A percentile compares a stretch with the other conserved stretches of the same genome.
Evolutionary conservation across 192 early-diverging fungal species (phyloP).

Genomic region (Rhizophagus prolifer): DNA sequence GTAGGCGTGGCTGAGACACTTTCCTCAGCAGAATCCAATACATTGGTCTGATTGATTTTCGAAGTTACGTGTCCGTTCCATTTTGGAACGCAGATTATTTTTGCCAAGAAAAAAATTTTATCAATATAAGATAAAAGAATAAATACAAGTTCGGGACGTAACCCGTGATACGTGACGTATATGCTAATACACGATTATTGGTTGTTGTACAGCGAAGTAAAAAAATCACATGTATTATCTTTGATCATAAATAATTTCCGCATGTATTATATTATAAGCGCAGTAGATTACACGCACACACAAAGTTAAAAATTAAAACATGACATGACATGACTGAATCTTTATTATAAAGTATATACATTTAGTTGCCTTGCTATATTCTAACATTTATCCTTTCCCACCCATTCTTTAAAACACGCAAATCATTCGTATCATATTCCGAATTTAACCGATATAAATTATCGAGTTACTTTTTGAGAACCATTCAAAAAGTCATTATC

Average conservation of each 20-base stretch:
- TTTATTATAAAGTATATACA: slow-evolving; percentile 4
- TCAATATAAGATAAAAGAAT: too few species aligned
- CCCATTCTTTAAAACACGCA: slow-evolving; percentile 7
- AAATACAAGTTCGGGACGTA: too few species aligned
- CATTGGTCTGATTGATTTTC: slow-evolving; percentile 4
- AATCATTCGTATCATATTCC: background rate
- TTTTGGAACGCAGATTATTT: slow-evolving; percentile 7
- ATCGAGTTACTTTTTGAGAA: slow-evolving; percentile 9
- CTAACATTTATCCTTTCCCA: background rate
- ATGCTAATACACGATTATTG: too few species aligned
- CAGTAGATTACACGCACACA: background rate
- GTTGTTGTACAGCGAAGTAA: too few species aligned
- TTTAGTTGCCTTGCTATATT: slow-evolving; percentile 1
- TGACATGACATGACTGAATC: background rate
- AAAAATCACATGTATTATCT: too few species aligned
- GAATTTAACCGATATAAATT: slow-evolving; percentile 8
- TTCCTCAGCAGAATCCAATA: background rate
- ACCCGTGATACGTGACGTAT: too few species aligned
- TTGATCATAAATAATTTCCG: too few species aligned
- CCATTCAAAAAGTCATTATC: too few species aligned
- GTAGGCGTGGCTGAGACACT: background rate
- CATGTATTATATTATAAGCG: background rate
- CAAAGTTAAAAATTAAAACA: background rate
- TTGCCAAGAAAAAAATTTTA: slow-evolving; percentile 2
- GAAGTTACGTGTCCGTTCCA: slow-evolving; percentile 3